phyloP scores from a whole-genome alignment of 441 rosid species.

The Dalechampia spathulata region DNA sequence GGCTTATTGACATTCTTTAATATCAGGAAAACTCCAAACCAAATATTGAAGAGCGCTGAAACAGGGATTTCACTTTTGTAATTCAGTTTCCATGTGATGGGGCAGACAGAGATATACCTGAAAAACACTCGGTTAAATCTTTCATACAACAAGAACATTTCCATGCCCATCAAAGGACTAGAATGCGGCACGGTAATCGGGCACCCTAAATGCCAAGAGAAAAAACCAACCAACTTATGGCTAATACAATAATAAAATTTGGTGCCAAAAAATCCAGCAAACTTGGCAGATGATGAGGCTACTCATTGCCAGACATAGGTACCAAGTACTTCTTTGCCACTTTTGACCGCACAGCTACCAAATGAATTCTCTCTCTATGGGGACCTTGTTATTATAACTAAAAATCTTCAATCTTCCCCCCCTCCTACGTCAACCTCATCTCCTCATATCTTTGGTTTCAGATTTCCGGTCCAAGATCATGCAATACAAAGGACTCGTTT shows the following conservation, averaged over 20 bases:
- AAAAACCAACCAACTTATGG: background rate
- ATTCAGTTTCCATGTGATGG: too few relatives aligned
- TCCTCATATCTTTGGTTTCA: constrained; percentile 11
- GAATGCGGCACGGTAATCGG: background rate
- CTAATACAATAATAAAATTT: background rate
- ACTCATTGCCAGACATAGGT: constrained; percentile 11
- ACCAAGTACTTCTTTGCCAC: constrained; percentile 22
- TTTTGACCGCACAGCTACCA: constrained; percentile 15
- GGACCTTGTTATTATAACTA: too few relatives aligned
- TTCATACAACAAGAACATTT: background rate
- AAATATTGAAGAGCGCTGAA: too few relatives aligned
- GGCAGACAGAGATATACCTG: too few relatives aligned
- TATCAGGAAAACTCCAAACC: too few relatives aligned
- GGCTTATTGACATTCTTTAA: too few relatives aligned
- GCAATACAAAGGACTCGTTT: too few relatives aligned
- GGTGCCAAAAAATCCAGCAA: background rate
- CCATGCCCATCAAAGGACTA: background rate
- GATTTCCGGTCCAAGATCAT: too few relatives aligned
- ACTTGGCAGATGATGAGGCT: constrained; percentile 7
- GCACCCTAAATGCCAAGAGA: background rate
- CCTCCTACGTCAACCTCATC: constrained; percentile 6
- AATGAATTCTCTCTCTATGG: too few relatives aligned
- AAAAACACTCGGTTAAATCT: too few relatives aligned
- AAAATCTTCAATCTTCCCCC: background rate
- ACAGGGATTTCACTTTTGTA: too few relatives aligned